Evolutionary conservation across 331 rosid genomes (phyloP).

Genomic region (Acacia pycnantha): DNA sequence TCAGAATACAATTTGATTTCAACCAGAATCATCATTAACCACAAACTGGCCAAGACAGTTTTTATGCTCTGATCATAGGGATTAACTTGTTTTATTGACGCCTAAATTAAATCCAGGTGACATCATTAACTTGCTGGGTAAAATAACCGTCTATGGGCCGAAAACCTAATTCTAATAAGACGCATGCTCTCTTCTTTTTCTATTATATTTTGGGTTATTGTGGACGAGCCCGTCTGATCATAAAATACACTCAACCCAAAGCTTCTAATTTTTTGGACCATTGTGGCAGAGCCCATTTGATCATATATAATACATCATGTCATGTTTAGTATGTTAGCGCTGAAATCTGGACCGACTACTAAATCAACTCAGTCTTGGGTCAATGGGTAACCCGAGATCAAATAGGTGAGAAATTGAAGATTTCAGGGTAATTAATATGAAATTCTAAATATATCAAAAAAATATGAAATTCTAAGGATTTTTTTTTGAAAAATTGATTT

Average conservation of each 20-base stretch:
- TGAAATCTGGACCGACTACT: too few relatives aligned
- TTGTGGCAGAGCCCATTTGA: not conserved
- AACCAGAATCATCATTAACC: not conserved
- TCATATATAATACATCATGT: not conserved
- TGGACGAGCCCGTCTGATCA: not conserved
- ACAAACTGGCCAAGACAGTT: not conserved
- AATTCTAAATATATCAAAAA: too few relatives aligned
- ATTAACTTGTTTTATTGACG: not conserved
- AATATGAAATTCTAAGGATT: too few relatives aligned
- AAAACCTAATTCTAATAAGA: too few relatives aligned
- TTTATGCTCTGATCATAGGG: not conserved
- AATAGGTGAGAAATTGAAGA: too few relatives aligned
- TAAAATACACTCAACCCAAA: too few relatives aligned
- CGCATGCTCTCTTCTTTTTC: not conserved
- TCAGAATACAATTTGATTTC: not conserved
- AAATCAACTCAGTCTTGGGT: too few relatives aligned
- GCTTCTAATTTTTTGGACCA: too few relatives aligned
- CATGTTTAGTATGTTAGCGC: not conserved
- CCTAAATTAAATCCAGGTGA: not conserved
- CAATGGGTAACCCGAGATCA: too few relatives aligned
- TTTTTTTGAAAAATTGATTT: too few relatives aligned
- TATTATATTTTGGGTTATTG: not conserved
- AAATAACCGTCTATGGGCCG: not conserved
- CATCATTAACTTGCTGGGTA: too few relatives aligned
- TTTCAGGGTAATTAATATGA: too few relatives aligned